phyloP scores from a whole-genome alignment of 208 protist species.

The Naegleria fowleri region DNA sequence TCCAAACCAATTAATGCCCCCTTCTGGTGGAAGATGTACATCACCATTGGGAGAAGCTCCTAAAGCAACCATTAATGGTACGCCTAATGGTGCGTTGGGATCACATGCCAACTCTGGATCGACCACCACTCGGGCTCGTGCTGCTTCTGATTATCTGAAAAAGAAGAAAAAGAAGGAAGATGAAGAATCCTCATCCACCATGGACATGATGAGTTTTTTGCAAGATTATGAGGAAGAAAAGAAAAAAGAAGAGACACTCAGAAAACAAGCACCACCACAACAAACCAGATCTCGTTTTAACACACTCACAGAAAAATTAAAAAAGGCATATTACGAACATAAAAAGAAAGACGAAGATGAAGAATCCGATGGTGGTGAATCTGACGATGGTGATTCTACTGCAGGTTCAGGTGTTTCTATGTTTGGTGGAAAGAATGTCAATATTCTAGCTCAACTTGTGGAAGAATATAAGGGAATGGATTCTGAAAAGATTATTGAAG shows the following conservation, averaged over 20 bases:
- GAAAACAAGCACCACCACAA: not conserved
- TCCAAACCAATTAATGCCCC: not conserved
- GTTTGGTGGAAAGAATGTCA: not conserved
- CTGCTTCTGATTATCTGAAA: not conserved
- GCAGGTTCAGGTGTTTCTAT: not conserved
- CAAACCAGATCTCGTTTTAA: not conserved
- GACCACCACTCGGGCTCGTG: not conserved
- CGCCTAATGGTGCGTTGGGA: not conserved
- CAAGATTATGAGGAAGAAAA: not conserved
- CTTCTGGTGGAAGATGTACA: not conserved
- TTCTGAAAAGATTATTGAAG: not conserved
- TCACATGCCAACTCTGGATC: not conserved
- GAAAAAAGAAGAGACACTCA: not conserved
- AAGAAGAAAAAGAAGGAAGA: not conserved
- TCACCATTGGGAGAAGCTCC: not conserved
- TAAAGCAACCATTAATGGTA: not conserved
- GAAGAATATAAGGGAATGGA: constrained; percentile 1
- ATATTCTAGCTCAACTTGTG: not conserved
- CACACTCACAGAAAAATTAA: not conserved
- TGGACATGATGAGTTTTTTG: not conserved
- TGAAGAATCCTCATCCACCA: not conserved
- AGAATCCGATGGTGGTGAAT: not conserved
- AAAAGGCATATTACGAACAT: not conserved
- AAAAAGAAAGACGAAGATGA: not conserved
- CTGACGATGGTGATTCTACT: not conserved